phyloP scores from a whole-genome alignment of 768 basidiomycete species.

The Gyrodon lividus region DNA sequence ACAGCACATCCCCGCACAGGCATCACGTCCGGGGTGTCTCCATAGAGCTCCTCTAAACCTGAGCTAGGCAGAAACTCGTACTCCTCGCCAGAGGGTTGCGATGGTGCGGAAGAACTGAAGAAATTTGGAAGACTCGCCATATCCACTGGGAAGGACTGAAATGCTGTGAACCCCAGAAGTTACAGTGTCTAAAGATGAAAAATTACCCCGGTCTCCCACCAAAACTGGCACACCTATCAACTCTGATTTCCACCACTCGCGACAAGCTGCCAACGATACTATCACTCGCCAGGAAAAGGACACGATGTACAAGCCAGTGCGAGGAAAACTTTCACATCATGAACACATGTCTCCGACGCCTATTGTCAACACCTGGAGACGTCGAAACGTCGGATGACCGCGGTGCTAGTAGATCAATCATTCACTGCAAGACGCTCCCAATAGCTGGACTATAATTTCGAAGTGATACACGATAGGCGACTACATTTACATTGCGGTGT shows the following conservation, averaged over 20 bases:
- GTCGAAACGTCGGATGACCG: too few relatives aligned
- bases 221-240: too few relatives aligned
- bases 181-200: too few relatives aligned
- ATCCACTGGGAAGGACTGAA: constrained; percentile 5
- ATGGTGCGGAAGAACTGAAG: constrained; percentile 12
- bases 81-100: constrained; percentile 28
- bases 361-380: too few relatives aligned
- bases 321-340: not conserved
- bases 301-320: not conserved
- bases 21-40: constrained; percentile 12
- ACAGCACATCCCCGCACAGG: constrained; percentile 8
- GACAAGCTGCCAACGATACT: not conserved
- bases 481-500: not conserved
- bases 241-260: not conserved
- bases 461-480: not conserved
- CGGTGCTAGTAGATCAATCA: too few relatives aligned
- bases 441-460: not conserved
- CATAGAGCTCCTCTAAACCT: constrained; percentile 41
- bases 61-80: constrained; percentile 47
- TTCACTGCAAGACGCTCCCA: too few relatives aligned
- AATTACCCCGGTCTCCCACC: not conserved
- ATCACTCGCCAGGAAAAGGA: not conserved
- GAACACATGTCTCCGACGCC: too few relatives aligned
- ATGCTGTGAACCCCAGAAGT: constrained; percentile 13
- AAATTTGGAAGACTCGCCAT: constrained; percentile 20